These are phyloP conservation scores for Carex arenaria DNA, from an alignment of 202 grass and related monocot species.

Conservation along the genomic window DNA sequence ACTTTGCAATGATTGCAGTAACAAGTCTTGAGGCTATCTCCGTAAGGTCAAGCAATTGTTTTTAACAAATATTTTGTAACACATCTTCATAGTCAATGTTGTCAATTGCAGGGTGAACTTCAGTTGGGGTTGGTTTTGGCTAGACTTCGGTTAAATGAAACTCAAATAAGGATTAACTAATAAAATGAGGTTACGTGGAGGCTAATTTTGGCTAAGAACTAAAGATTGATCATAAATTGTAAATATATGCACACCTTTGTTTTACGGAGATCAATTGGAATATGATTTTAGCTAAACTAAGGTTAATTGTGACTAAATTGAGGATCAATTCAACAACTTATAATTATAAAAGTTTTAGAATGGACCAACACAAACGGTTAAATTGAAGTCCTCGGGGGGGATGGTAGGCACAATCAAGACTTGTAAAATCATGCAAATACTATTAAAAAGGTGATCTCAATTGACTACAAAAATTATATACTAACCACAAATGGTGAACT, in stretches of 20 bases:
- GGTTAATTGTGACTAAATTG: neutral
- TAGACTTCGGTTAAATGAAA: neutral
- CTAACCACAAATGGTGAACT: neutral
- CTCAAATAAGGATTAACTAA: neutral
- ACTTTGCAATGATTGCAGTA: neutral
- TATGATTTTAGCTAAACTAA: neutral
- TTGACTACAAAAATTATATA: neutral
- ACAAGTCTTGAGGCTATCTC: neutral
- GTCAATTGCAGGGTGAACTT: neutral
- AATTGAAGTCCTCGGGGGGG: neutral
- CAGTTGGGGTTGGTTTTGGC: neutral
- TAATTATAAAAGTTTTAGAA: neutral
- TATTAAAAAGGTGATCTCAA: neutral
- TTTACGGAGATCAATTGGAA: neutral
- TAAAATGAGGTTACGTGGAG: neutral
- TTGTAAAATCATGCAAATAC: neutral
- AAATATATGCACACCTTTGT: neutral
- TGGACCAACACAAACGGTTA: neutral
- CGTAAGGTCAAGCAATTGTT: neutral
- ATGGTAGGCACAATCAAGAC: neutral
- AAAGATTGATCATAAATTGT: neutral
- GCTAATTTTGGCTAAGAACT: slow-evolving; percentile 8
- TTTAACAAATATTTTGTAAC: neutral
- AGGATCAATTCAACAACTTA: slow-evolving; percentile 4
- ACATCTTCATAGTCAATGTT: neutral